These are phyloP conservation scores for Acmispon strigosus DNA, from an alignment of 306 rosid genomes.

Conservation along the genomic window DNA sequence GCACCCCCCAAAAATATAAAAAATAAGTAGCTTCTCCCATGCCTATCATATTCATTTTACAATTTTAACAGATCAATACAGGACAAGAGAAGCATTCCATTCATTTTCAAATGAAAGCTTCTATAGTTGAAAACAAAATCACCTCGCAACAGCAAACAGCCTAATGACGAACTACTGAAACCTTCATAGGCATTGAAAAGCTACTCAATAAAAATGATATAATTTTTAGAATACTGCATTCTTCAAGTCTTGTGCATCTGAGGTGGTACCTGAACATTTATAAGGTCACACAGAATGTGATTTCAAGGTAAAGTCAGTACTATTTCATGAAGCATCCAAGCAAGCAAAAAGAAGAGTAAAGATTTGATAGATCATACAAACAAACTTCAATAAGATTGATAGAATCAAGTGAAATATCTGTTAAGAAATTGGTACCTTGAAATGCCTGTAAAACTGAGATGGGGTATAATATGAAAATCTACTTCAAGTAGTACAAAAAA, in stretches of 20 bases:
- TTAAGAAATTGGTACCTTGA: neutral
- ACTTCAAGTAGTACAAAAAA: neutral
- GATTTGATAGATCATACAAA: neutral
- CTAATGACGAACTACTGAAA: neutral
- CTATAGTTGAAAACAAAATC: neutral
- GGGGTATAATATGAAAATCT: neutral
- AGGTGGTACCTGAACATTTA: neutral
- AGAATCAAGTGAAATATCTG: neutral
- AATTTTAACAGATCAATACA: neutral
- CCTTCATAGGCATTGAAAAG: neutral
- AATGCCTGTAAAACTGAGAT: neutral
- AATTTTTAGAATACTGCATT: neutral
- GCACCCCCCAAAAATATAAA: too few species aligned
- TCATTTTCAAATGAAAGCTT: neutral
- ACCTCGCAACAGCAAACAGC: neutral
- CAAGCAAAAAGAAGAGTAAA: neutral
- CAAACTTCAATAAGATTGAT: neutral
- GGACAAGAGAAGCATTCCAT: neutral
- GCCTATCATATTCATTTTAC: neutral
- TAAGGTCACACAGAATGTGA: neutral
- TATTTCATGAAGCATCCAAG: neutral
- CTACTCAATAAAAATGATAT: neutral
- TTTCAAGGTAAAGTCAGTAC: slow-evolving; percentile 13
- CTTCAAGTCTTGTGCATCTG: neutral
- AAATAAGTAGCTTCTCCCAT: neutral